phyloP scores from a whole-genome alignment of 306 rosid genomes.

The Gastrolobium bilobum region DNA sequence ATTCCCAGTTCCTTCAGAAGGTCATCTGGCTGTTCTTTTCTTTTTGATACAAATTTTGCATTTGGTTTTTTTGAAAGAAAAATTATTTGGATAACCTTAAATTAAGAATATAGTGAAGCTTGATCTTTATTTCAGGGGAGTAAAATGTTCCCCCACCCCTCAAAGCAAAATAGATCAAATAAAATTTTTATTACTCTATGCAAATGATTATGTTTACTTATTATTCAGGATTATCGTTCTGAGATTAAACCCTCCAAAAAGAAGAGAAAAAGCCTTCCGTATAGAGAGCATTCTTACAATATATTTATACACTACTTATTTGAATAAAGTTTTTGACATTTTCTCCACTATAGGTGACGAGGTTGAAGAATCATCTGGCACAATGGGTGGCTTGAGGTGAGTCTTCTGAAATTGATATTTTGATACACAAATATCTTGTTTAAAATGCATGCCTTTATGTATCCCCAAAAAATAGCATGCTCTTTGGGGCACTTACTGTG shows the following conservation, averaged over 20 bases:
- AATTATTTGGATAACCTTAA: slow-evolving; percentile 7
- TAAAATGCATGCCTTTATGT: slow-evolving; percentile 11
- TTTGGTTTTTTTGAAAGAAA: slow-evolving; percentile 1
- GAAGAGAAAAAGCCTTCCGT: background rate
- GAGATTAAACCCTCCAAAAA: background rate
- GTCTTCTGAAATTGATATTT: slow-evolving; percentile 42
- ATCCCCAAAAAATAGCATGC: background rate
- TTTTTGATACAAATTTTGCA: slow-evolving; percentile 20
- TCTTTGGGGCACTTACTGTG: slow-evolving; percentile 10
- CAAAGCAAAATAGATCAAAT: slow-evolving; percentile 28
- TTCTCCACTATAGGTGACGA: slow-evolving; percentile 59
- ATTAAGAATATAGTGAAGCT: slow-evolving; percentile 5
- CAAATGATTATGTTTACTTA: slow-evolving; percentile 23
- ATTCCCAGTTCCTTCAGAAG: slow-evolving; percentile 75
- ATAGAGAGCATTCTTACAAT: background rate
- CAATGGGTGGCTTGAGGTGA: slow-evolving; percentile 62
- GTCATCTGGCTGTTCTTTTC: slow-evolving; percentile 47
- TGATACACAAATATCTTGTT: slow-evolving; percentile 12
- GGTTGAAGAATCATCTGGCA: slow-evolving; percentile 59
- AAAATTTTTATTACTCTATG: background rate
- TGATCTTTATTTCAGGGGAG: slow-evolving; percentile 22
- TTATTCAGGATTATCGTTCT: slow-evolving; percentile 4
- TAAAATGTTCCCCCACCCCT: background rate
- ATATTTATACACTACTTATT: slow-evolving; percentile 14
- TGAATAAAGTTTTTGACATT: slow-evolving; percentile 43